Conservation (phyloP, 202 grass and related monocot species). For the Setaria italica region DNA sequence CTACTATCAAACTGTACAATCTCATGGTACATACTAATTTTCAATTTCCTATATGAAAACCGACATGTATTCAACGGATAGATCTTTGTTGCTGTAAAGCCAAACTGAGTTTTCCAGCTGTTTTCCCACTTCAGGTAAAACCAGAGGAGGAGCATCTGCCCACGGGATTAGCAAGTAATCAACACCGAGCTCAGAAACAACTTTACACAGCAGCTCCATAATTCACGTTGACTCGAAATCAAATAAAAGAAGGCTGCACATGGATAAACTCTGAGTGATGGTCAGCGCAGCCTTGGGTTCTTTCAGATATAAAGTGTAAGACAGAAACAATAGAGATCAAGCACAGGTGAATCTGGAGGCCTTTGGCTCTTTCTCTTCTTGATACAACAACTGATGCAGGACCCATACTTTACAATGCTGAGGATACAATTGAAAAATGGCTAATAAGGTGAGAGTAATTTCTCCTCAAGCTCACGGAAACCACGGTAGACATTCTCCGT, state of each 20-base stretch:
- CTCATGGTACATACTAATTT: slow-evolving; percentile 2
- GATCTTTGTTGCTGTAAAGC: background rate
- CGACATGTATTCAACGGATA: background rate
- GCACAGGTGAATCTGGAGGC: slow-evolving; percentile 36
- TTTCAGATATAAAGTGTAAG: slow-evolving; percentile 26
- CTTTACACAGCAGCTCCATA: background rate
- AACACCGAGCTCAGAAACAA: background rate
- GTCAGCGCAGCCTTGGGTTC: slow-evolving; percentile 1
- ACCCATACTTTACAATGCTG: slow-evolving; percentile 27
- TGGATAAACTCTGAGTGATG: slow-evolving; percentile 31
- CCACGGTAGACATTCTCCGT: slow-evolving; percentile 78
- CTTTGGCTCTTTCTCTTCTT: slow-evolving; percentile 44
- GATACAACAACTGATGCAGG: slow-evolving; percentile 47
- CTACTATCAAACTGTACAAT: slow-evolving; percentile 30
- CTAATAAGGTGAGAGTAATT: slow-evolving; percentile 64
- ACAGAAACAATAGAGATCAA: background rate
- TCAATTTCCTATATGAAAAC: background rate
- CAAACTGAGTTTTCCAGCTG: background rate
- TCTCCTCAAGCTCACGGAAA: slow-evolving; percentile 87
- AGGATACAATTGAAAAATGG: slow-evolving; percentile 14
- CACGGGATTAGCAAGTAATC: background rate
- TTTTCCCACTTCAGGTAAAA: background rate
- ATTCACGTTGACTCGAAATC: background rate
- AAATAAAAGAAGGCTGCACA: slow-evolving; percentile 7
- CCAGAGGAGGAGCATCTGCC: background rate